These are phyloP conservation scores for Pseudonitzschia multistriata DNA, from an alignment of 108 stramenopile species.

Conservation along the genomic window DNA sequence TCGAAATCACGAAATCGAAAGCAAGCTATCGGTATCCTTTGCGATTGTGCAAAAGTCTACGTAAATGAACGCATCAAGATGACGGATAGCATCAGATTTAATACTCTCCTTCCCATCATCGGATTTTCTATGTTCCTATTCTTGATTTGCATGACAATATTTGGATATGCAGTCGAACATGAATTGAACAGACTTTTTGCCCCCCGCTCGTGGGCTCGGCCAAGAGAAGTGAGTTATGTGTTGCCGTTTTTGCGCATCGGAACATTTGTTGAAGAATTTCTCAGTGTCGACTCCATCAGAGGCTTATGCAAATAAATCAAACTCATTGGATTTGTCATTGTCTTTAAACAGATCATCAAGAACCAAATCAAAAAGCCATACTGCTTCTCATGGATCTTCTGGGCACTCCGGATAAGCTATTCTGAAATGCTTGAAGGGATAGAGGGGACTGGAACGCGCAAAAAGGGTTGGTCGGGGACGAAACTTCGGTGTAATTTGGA, in stretches of 20 bases:
- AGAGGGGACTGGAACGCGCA: conserved; percentile 77
- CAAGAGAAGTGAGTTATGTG: conserved; percentile 7
- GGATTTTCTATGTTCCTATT: background rate
- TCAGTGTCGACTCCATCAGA: background rate
- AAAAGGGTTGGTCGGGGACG: conserved; percentile 52
- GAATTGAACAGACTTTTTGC: conserved; percentile 21
- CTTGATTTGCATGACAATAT: conserved; percentile 12
- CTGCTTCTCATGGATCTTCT: conserved; percentile 55
- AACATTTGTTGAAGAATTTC: background rate
- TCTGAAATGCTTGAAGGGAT: conserved; percentile 69
- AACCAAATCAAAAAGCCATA: conserved; percentile 15
- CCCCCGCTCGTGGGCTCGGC: conserved; percentile 15
- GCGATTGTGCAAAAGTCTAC: background rate
- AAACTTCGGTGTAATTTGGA: conserved; percentile 74
- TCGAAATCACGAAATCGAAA: background rate
- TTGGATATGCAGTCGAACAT: conserved; percentile 19
- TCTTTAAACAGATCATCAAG: background rate
- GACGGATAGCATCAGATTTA: background rate
- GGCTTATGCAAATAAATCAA: background rate
- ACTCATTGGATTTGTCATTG: background rate
- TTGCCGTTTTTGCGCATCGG: background rate
- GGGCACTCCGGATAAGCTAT: conserved; percentile 60
- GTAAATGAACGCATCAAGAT: background rate
- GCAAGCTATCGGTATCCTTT: background rate
- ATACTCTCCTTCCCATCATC: background rate